Evolutionary conservation across 352 stramenopile species (phyloP).

Genomic region (Phytophthora pini): DNA sequence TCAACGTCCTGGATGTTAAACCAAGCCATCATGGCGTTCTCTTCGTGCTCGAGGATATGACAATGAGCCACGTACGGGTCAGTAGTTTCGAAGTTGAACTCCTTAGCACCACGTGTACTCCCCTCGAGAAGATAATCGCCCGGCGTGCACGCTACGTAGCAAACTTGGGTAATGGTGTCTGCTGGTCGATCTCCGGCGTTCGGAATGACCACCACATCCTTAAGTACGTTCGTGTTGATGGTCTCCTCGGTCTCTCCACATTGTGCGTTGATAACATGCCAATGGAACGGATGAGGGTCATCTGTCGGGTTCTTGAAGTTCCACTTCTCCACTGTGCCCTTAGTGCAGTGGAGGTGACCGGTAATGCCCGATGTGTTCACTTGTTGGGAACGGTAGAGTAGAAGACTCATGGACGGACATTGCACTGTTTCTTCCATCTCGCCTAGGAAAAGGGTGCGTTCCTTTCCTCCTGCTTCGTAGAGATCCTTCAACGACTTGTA

Average conservation of each 20-base stretch:
- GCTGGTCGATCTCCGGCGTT: constrained; percentile 49
- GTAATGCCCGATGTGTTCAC: constrained; percentile 58
- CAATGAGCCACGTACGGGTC: constrained; percentile 77
- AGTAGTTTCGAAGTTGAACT: constrained; percentile 70
- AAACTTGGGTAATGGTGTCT: constrained; percentile 61
- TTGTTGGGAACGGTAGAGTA: constrained; percentile 52
- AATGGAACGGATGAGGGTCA: constrained; percentile 82
- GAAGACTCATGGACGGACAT: constrained; percentile 36
- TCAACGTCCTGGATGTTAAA: no score
- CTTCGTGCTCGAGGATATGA: constrained; percentile 78
- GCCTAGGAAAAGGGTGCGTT: constrained; percentile 55
- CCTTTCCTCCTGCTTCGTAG: constrained; percentile 57
- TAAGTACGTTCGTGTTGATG: constrained; percentile 70
- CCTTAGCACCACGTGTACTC: constrained; percentile 46
- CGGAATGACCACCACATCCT: constrained; percentile 73
- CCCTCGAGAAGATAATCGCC: constrained; percentile 65
- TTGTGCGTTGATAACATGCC: constrained; percentile 80
- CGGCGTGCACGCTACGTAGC: constrained; percentile 74
- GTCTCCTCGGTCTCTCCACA: constrained; percentile 67
- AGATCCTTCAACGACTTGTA: constrained; percentile 66
- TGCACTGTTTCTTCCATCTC: constrained; percentile 51
- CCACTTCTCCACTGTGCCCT: constrained; percentile 81
- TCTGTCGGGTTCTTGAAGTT: constrained; percentile 59
- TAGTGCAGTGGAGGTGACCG: constrained; percentile 59
- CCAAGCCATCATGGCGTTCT: constrained; percentile 75